These are phyloP conservation scores for Ammopiptanthus mongolicus DNA, from an alignment of 306 rosid genomes.

Conservation along the genomic window DNA sequence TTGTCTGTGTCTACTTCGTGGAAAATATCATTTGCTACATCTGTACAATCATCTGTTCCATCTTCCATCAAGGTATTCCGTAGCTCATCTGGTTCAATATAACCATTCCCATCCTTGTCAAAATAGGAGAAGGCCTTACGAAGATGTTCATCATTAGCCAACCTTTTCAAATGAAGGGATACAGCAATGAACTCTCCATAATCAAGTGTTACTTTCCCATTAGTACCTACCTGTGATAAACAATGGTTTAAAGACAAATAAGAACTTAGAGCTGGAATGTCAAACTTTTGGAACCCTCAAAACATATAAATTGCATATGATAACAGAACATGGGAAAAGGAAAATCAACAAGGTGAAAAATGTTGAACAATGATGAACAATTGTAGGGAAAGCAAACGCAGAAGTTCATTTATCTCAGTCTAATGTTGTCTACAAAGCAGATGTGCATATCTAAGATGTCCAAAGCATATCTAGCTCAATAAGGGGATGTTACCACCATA, in stretches of 20 bases:
- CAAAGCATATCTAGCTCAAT: not conserved
- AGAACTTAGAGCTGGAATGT: not conserved
- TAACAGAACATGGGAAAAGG: not conserved
- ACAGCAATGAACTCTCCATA: constrained; percentile 88
- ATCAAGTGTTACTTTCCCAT: constrained; percentile 92
- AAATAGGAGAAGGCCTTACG: constrained; percentile 94
- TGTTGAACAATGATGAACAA: not conserved
- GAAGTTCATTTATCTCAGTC: not conserved
- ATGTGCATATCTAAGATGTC: not conserved
- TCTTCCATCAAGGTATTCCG: constrained; percentile 90
- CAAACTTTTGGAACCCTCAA: not conserved
- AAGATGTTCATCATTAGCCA: constrained; percentile 96
- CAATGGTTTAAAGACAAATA: constrained; percentile 18
- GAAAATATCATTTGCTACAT: constrained; percentile 92
- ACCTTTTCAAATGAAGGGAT: constrained; percentile 79
- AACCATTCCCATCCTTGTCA: constrained; percentile 83
- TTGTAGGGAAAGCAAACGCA: not conserved
- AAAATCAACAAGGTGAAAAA: not conserved
- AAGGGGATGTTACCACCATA: not conserved
- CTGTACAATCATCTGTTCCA: constrained; percentile 91
- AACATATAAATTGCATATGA: not conserved
- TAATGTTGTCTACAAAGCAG: not conserved
- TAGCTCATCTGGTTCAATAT: constrained; percentile 87
- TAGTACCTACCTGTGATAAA: constrained; percentile 60
- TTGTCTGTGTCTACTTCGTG: constrained; percentile 98